Percentiles rank a stretch among this genome's conserved stretches.
These are phyloP conservation scores for Arachis monticola DNA, from an alignment of 331 rosid genomes.

Conservation along the genomic window DNA sequence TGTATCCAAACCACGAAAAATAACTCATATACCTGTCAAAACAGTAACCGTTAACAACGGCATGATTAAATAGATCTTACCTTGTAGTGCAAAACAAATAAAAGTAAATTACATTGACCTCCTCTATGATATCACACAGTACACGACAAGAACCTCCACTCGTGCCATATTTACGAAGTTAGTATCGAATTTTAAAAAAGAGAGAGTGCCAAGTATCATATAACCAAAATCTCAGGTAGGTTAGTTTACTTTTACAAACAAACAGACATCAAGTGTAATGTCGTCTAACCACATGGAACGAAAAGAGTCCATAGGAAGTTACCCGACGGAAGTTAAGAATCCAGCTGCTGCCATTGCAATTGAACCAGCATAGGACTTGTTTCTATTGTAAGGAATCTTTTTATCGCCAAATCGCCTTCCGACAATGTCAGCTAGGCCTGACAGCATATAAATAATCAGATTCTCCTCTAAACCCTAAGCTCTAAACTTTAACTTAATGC, in stretches of 20 bases:
- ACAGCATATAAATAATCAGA: slow-evolving; percentile 25
- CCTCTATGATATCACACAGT: too few species aligned
- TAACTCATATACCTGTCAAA: slow-evolving; percentile 82
- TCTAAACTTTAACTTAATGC: background rate
- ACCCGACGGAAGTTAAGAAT: slow-evolving; percentile 80
- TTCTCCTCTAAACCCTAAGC: background rate
- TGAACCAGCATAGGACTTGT: slow-evolving; percentile 83
- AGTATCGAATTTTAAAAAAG: too few species aligned
- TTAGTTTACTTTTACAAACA: too few species aligned
- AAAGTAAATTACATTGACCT: background rate
- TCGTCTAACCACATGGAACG: background rate
- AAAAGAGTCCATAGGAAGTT: slow-evolving; percentile 21
- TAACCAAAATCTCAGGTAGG: too few species aligned
- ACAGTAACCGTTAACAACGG: slow-evolving; percentile 1
- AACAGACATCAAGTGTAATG: too few species aligned
- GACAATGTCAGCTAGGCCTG: slow-evolving; percentile 87
- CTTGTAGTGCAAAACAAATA: slow-evolving; percentile 10
- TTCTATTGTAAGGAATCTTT: slow-evolving; percentile 75
- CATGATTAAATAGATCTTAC: slow-evolving; percentile 27
- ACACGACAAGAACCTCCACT: too few species aligned
- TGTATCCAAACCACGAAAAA: slow-evolving; percentile 76
- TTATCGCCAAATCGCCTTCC: slow-evolving; percentile 77
- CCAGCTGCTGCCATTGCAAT: slow-evolving; percentile 83
- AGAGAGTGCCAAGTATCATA: too few species aligned
- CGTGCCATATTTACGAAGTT: too few species aligned